These are phyloP conservation scores for Carex sylvatica DNA, from an alignment of 202 grass and related monocot genomes.

Conservation along the genomic window DNA sequence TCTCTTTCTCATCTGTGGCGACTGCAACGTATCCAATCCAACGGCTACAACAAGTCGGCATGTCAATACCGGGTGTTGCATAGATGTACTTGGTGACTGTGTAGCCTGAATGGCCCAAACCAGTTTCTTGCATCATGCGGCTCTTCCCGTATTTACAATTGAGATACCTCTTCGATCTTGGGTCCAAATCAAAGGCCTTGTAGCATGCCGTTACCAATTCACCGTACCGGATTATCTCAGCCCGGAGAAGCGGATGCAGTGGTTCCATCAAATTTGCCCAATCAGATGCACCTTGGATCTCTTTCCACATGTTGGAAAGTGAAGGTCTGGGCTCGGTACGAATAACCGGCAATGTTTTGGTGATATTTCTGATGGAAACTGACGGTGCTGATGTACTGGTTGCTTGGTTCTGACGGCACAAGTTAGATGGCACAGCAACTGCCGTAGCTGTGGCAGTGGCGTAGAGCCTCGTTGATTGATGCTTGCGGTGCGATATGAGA, in stretches of 20 bases:
- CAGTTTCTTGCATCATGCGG: slow-evolving; percentile 59
- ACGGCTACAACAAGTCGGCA: slow-evolving; percentile 43
- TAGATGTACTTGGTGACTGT: slow-evolving; percentile 64
- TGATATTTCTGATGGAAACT: slow-evolving; percentile 14
- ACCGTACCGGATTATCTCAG: slow-evolving; percentile 75
- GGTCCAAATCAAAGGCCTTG: slow-evolving; percentile 73
- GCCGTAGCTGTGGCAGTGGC: background rate
- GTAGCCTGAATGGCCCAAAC: slow-evolving; percentile 55
- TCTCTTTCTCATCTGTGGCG: slow-evolving; percentile 23
- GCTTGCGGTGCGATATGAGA: slow-evolving; percentile 3
- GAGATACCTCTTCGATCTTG: slow-evolving; percentile 55
- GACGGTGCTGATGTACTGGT: slow-evolving; percentile 15
- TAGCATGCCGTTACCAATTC: slow-evolving; percentile 65
- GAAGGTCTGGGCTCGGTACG: background rate
- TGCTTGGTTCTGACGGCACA: background rate
- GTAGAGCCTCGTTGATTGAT: background rate
- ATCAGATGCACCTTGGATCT: slow-evolving; percentile 57
- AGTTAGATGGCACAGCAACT: slow-evolving; percentile 1
- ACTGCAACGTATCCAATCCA: slow-evolving; percentile 72
- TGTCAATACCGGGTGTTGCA: slow-evolving; percentile 39
- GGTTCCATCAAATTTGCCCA: slow-evolving; percentile 59
- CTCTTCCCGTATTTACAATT: slow-evolving; percentile 70
- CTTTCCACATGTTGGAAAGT: slow-evolving; percentile 52
- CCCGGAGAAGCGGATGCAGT: slow-evolving; percentile 51
- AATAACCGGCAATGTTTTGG: background rate